Conservation (phyloP, 805 yeast species). For the Diddensiella santjacobensis region DNA sequence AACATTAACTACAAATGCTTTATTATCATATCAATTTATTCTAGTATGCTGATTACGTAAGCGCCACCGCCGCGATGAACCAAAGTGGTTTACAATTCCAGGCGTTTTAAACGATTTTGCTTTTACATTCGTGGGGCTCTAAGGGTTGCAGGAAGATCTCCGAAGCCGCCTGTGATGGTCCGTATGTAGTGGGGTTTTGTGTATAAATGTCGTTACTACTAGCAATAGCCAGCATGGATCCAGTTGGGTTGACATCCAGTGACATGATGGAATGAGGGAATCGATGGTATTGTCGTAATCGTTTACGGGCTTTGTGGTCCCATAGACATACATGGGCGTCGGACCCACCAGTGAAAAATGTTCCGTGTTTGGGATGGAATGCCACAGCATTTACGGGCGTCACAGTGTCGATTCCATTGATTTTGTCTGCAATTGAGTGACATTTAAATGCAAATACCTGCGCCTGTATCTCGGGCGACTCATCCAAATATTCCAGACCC, state of each 20-base stretch:
- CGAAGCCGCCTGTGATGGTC: constrained; percentile 10
- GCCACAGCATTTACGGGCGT: constrained; percentile 49
- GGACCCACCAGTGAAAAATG: constrained; percentile 50
- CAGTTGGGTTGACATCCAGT: constrained; percentile 35
- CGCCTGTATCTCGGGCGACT: constrained; percentile 39
- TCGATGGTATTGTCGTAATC: constrained; percentile 41
- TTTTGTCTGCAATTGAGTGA: constrained; percentile 45
- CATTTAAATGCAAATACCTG: constrained; percentile 76
- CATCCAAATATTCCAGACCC: constrained; percentile 64
- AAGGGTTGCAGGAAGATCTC: constrained; percentile 8
- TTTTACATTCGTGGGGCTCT: constrained; percentile 1
- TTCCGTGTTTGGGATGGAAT: constrained; percentile 38
- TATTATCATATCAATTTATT: no score
- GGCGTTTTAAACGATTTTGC: neutral
- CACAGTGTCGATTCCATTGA: constrained; percentile 46
- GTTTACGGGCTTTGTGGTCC: constrained; percentile 45
- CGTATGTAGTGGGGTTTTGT: constrained; percentile 23
- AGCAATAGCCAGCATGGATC: constrained; percentile 41
- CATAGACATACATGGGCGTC: constrained; percentile 50
- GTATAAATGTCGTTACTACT: constrained; percentile 50
- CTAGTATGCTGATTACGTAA: no score
- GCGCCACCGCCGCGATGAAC: no score
- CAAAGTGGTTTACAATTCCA: no score
- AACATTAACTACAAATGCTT: no score
- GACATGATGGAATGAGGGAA: constrained; percentile 40